Conservation (phyloP, 1,284 basidiomycete genomes). For the Blastosporella zonata region DNA sequence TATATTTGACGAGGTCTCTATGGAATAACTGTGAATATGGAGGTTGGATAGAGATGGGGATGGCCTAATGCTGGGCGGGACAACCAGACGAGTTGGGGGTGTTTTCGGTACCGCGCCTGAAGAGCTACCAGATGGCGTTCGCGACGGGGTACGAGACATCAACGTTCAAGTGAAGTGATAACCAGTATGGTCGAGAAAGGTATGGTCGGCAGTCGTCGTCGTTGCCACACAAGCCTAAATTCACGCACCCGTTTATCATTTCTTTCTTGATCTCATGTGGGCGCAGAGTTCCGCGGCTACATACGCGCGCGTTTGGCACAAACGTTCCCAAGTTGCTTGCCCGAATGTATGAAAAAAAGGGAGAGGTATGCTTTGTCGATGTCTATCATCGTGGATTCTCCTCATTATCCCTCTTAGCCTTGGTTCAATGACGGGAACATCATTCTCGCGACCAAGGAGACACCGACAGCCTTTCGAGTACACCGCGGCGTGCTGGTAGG, state of each 20-base stretch:
- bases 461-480: slow-evolving; percentile 47
- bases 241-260: not conserved
- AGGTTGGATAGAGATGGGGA: slow-evolving; percentile 44
- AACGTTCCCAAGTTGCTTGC: not conserved
- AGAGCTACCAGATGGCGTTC: slow-evolving; percentile 29
- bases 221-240: slow-evolving; percentile 11
- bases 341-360: slow-evolving; percentile 12
- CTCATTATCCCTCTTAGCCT: slow-evolving; percentile 30
- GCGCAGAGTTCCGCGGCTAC: not conserved
- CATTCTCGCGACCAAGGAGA: slow-evolving; percentile 41
- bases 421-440: slow-evolving; percentile 64
- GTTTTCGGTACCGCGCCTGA: slow-evolving; percentile 26
- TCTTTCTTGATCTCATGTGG: not conserved
- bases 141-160: slow-evolving; percentile 30
- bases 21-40: slow-evolving; percentile 40
- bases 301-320: not conserved
- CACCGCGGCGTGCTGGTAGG: slow-evolving; percentile 52
- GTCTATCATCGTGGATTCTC: not conserved
- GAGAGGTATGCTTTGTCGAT: slow-evolving; percentile 15
- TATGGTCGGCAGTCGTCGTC: not conserved
- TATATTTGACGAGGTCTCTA: slow-evolving; percentile 23
- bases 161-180: not conserved
- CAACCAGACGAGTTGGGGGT: slow-evolving; percentile 41
- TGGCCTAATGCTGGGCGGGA: slow-evolving; percentile 40
- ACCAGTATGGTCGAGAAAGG: not conserved